These are phyloP conservation scores for Neofusicoccum laricinum DNA, from an alignment of 2,329 filamentous ascomycete species.

Conservation along the genomic window DNA sequence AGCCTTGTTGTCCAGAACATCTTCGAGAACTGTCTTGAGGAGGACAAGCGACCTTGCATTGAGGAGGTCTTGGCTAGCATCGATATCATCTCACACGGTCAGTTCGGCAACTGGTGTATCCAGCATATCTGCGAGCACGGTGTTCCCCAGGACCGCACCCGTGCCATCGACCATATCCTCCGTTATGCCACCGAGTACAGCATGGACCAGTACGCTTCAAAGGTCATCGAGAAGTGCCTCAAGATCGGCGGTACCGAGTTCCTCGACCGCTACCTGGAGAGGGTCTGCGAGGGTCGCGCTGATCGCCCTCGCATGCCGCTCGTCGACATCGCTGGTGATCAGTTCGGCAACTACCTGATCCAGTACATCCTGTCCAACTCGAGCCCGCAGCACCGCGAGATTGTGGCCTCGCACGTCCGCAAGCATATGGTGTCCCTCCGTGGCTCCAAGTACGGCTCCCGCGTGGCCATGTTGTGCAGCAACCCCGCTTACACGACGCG, in stretches of 20 bases:
- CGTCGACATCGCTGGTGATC: constrained; percentile 97
- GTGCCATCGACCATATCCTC: constrained; percentile 93
- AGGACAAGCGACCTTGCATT: constrained; percentile 98
- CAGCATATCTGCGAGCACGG: constrained; percentile 99
- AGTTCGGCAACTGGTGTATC: constrained; percentile 99
- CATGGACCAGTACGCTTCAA: constrained; percentile 98
- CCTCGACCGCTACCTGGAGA: constrained; percentile 84
- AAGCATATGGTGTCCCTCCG: constrained; percentile 99
- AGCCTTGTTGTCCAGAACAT: constrained; percentile 99
- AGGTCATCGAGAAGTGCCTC: constrained; percentile 97
- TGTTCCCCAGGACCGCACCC: constrained; percentile 81
- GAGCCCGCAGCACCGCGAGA: constrained; percentile 81
- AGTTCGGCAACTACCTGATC: constrained; percentile 97
- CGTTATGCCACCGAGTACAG: constrained; percentile 93
- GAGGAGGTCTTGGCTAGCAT: constrained; percentile 95
- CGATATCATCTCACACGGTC: constrained; percentile 92
- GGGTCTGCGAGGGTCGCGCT: constrained; percentile 85
- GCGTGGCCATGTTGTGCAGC: constrained; percentile 97
- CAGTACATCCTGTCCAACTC: constrained; percentile 95
- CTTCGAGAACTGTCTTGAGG: constrained; percentile 97
- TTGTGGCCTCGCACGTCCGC: constrained; percentile 89
- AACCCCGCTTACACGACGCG: constrained; percentile 88
- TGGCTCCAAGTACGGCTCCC: constrained; percentile 96
- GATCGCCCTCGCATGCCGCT: constrained; percentile 94
- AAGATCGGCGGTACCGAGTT: constrained; percentile 94